Evolutionary conservation across 768 basidiomycete species (phyloP).

Genomic region (Podaxis rugospora): DNA sequence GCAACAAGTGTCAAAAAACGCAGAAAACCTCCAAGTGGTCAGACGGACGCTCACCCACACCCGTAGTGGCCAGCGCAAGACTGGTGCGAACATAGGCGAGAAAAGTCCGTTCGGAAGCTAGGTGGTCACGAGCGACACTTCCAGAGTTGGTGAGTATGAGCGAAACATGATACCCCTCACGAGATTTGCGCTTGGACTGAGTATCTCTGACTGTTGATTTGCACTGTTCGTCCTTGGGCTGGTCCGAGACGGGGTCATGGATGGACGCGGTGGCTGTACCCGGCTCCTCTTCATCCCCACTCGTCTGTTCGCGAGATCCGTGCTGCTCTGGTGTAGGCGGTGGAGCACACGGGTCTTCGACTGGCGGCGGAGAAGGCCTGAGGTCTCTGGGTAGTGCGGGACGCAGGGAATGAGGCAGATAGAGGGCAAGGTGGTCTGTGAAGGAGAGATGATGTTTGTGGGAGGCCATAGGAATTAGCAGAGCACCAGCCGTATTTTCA

Average conservation of each 20-base stretch:
- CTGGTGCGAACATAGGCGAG: conserved; percentile 55
- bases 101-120: conserved; percentile 52
- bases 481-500: too few relatives aligned
- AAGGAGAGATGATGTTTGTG: neutral
- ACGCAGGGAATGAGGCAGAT: neutral
- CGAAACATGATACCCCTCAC: conserved; percentile 9
- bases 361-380: neutral
- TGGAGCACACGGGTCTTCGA: neutral
- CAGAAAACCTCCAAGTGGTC: neutral
- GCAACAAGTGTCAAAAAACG: neutral
- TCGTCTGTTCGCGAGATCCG: neutral
- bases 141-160: conserved; percentile 43
- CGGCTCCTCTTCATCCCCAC: neutral
- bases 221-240: too few relatives aligned
- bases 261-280: neutral
- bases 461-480: neutral
- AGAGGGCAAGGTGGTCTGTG: conserved; percentile 6
- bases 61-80: conserved; percentile 43
- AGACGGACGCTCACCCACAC: conserved; percentile 37
- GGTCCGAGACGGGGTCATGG: neutral
- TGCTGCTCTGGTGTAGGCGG: neutral
- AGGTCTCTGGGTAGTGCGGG: conserved; percentile 2
- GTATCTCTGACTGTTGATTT: neutral
- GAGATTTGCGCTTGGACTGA: conserved; percentile 3
- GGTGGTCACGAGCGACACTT: conserved; percentile 50